phyloP scores from a whole-genome alignment of 345 rosid genomes.

The Dimocarpus longan region DNA sequence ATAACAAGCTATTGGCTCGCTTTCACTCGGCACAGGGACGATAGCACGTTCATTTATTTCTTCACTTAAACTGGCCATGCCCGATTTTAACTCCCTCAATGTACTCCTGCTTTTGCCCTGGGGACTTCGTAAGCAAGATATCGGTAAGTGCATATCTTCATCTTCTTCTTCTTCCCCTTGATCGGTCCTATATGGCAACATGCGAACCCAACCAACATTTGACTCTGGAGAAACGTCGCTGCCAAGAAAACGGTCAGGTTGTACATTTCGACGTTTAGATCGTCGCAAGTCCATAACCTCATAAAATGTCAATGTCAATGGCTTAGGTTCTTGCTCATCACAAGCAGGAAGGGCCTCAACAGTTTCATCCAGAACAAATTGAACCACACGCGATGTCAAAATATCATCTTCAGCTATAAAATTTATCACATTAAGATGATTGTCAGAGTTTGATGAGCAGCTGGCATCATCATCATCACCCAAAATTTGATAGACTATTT shows the following conservation, averaged over 20 bases:
- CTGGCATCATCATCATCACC: conserved; percentile 33
- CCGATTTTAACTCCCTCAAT: conserved; percentile 23
- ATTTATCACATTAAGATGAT: conserved; percentile 42
- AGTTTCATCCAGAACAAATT: conserved; percentile 30
- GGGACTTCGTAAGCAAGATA: conserved; percentile 39
- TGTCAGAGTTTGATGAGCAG: conserved; percentile 23
- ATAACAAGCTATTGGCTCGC: conserved; percentile 35
- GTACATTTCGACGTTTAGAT: conserved; percentile 65
- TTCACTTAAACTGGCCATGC: conserved; percentile 22
- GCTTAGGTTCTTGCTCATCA: conserved; percentile 21
- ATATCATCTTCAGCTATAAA: conserved; percentile 53
- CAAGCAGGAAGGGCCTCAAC: conserved; percentile 26
- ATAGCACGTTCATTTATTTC: conserved; percentile 40
- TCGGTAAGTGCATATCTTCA: conserved; percentile 59
- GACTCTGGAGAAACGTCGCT: conserved; percentile 41
- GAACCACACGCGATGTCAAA: conserved; percentile 40
- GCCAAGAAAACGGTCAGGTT: conserved; percentile 65
- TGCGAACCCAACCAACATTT: conserved; percentile 47
- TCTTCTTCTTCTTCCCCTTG: conserved; percentile 45
- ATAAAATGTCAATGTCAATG: conserved; percentile 32
- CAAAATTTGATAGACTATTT: conserved; percentile 64
- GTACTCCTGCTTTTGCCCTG: conserved; percentile 24
- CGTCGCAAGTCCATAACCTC: conserved; percentile 60
- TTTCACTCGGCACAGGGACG: conserved; percentile 53
- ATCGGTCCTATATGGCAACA: conserved; percentile 45